Evolutionary conservation across 1,284 basidiomycete species (phyloP).

Genomic region (Crepidotus sp.): DNA sequence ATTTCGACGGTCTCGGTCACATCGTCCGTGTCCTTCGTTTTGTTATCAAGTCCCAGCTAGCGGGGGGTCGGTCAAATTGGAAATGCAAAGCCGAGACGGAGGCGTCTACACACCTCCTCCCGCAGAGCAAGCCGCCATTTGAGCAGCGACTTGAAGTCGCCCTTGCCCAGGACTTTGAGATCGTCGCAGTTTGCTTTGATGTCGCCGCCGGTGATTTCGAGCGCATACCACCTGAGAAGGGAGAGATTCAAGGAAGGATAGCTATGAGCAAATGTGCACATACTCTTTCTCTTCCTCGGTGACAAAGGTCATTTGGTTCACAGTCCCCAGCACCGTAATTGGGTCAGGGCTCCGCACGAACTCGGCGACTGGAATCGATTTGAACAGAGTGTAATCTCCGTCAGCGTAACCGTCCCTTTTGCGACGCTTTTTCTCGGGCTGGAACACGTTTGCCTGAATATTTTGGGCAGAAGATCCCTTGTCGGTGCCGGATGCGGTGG

Average conservation of each 20-base stretch:
- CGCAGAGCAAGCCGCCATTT: slow-evolving; percentile 86
- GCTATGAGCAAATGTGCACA: slow-evolving; percentile 20
- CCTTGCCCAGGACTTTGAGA: slow-evolving; percentile 94
- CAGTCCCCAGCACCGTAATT: slow-evolving; percentile 72
- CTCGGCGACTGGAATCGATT: slow-evolving; percentile 61
- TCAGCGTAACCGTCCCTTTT: slow-evolving; percentile 95
- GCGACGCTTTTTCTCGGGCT: slow-evolving; percentile 93
- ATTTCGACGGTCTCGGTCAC: slow-evolving; percentile 71
- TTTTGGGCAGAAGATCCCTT: slow-evolving; percentile 50
- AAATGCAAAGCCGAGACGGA: not conserved
- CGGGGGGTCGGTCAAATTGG: slow-evolving; percentile 1
- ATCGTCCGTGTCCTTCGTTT: slow-evolving; percentile 63
- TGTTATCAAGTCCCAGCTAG: slow-evolving; percentile 76
- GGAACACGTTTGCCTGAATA: slow-evolving; percentile 84
- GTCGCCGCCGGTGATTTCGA: slow-evolving; percentile 71
- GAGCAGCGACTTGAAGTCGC: slow-evolving; percentile 90
- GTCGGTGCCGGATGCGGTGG: slow-evolving; percentile 39
- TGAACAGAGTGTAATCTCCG: slow-evolving; percentile 89
- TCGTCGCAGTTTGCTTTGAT: slow-evolving; percentile 81
- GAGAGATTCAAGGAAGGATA: slow-evolving; percentile 6
- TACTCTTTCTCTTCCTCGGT: slow-evolving; percentile 82
- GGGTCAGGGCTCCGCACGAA: slow-evolving; percentile 74
- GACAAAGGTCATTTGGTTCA: slow-evolving; percentile 79
- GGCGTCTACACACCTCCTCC: slow-evolving; percentile 53
- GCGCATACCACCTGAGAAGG: slow-evolving; percentile 54